Conservation (phyloP, 441 rosid species). For the Corymbia calophylla region DNA sequence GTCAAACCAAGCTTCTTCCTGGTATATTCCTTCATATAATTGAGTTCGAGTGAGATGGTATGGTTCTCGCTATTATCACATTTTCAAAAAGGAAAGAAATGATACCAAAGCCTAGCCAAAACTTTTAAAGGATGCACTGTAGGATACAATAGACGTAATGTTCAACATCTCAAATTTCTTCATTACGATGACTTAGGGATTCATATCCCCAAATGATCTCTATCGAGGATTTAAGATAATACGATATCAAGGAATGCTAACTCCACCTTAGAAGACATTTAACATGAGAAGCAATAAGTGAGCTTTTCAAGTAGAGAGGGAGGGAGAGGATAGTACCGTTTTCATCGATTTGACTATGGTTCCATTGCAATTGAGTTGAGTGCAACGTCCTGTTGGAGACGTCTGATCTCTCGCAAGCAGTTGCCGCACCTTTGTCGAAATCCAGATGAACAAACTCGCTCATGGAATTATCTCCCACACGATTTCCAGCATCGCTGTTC, state of each 20-base stretch:
- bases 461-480: conserved; percentile 40
- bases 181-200: not conserved
- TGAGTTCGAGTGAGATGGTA: not conserved
- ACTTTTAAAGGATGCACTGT: not conserved
- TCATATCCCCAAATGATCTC: not conserved
- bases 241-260: not conserved
- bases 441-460: conserved; percentile 61
- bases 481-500: conserved; percentile 37
- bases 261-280: not conserved
- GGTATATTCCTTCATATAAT: conserved; percentile 41
- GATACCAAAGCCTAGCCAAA: not conserved
- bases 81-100: not conserved
- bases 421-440: conserved; percentile 50
- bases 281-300: not conserved
- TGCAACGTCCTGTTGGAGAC: conserved; percentile 56
- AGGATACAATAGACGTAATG: not conserved
- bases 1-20: conserved; percentile 85
- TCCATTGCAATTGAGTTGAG: conserved; percentile 80
- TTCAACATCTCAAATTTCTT: not conserved
- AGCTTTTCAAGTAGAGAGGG: not conserved
- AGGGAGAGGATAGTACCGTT: conserved; percentile 31
- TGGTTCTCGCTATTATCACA: not conserved
- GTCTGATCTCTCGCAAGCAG: conserved; percentile 62
- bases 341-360: conserved; percentile 68
- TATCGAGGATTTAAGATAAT: not conserved